Conservation (phyloP, 140 eudicot species). For the Flaveria floridana region DNA sequence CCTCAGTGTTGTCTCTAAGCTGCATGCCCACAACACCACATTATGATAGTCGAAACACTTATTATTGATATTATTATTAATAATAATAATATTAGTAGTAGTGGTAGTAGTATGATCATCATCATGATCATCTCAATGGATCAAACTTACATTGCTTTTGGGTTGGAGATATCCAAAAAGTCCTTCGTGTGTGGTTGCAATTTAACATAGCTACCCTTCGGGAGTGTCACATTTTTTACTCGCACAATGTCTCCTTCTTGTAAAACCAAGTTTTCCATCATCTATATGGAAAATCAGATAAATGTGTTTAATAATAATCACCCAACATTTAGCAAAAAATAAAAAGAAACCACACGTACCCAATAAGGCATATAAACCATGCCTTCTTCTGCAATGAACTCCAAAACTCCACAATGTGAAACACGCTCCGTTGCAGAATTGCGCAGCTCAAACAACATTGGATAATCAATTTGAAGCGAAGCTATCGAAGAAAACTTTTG, state of each 20-base stretch:
- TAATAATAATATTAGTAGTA: too few relatives aligned
- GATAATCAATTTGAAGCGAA: constrained; percentile 85
- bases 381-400: constrained; percentile 99
- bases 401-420: constrained; percentile 90
- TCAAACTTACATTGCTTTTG: constrained; percentile 85
- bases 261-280: constrained; percentile 89
- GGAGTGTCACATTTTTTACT: constrained; percentile 81
- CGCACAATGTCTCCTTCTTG: constrained; percentile 90
- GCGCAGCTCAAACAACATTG: constrained; percentile 84
- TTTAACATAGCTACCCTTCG: constrained; percentile 90
- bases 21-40: constrained; percentile 39
- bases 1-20: constrained; percentile 95
- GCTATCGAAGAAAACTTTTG: constrained; percentile 44
- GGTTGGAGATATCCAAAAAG: constrained; percentile 92
- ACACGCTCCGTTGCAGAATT: constrained; percentile 66
- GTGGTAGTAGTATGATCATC: background rate
- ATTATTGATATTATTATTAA: background rate
- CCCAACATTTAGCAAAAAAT: background rate
- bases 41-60: background rate
- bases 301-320: constrained; percentile 2
- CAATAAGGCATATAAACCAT: constrained; percentile 96
- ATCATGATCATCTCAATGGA: background rate
- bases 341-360: constrained; percentile 46
- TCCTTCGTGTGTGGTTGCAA: constrained; percentile 91
- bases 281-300: constrained; percentile 35